Evolutionary conservation across 768 basidiomycete species (phyloP).

Genomic region (Suillus lakei): DNA sequence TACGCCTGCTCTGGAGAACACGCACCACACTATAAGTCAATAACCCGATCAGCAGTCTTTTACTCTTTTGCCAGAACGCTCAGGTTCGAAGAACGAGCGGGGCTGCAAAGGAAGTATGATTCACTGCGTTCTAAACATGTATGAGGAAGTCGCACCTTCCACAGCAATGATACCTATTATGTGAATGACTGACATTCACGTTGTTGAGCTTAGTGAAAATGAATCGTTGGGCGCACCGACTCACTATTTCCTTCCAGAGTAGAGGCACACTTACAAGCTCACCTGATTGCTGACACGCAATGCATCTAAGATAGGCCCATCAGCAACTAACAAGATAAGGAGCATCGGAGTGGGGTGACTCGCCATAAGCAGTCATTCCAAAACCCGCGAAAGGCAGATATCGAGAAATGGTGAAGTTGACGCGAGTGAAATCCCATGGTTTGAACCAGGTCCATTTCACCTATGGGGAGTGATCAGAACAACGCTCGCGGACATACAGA

Average conservation of each 20-base stretch:
- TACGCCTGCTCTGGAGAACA: not conserved
- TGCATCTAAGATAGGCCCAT: not conserved
- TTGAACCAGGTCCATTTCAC: slow-evolving; percentile 23
- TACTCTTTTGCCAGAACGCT: slow-evolving; percentile 25
- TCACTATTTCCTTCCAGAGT: slow-evolving; percentile 14
- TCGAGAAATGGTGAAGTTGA: slow-evolving; percentile 22
- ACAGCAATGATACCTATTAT: slow-evolving; percentile 12
- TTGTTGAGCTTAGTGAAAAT: not conserved
- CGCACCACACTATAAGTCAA: slow-evolving; percentile 14
- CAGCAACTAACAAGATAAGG: not conserved
- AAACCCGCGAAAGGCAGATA: slow-evolving; percentile 23
- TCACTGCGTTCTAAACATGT: not conserved
- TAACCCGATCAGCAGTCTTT: slow-evolving; percentile 18
- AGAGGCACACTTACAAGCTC: not conserved
- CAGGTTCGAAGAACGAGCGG: slow-evolving; percentile 22
- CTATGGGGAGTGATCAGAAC: slow-evolving; percentile 8
- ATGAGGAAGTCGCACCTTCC: not conserved
- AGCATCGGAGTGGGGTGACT: not conserved
- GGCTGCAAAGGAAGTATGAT: slow-evolving; percentile 6
- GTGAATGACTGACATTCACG: slow-evolving; percentile 7
- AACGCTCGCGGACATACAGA: not conserved
- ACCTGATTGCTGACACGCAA: not conserved
- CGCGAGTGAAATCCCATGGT: slow-evolving; percentile 19
- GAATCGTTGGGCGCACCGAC: not conserved
- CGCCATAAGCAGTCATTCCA: slow-evolving; percentile 20